Evolutionary conservation across 2,329 filamentous ascomycete genomes (phyloP).

Genomic region (Fusarium burgessii): DNA sequence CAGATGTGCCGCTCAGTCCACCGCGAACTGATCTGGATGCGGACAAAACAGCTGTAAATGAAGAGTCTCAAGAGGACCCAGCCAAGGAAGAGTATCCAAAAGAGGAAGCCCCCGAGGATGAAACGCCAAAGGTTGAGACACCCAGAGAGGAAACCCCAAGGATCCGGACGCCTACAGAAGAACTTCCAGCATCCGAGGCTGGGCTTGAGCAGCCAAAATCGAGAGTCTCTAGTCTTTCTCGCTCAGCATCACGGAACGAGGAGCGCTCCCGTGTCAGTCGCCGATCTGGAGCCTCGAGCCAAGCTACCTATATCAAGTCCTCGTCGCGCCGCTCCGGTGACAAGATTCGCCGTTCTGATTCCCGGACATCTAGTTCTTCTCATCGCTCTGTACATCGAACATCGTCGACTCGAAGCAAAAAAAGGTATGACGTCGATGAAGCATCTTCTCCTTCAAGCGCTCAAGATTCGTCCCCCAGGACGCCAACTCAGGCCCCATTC

Average conservation of each 20-base stretch:
- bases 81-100: slow-evolving; percentile 46
- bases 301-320: slow-evolving; percentile 65
- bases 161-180: slow-evolving; percentile 36
- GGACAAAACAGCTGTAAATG: slow-evolving; percentile 50
- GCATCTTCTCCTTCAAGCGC: slow-evolving; percentile 60
- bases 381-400: slow-evolving; percentile 53
- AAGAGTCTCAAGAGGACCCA: slow-evolving; percentile 49
- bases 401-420: slow-evolving; percentile 53
- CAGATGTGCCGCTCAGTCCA: slow-evolving; percentile 68
- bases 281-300: slow-evolving; percentile 68
- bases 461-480: slow-evolving; percentile 70
- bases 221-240: slow-evolving; percentile 57
- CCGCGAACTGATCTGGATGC: slow-evolving; percentile 72
- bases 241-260: slow-evolving; percentile 60
- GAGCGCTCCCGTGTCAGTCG: slow-evolving; percentile 65
- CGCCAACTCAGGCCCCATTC: slow-evolving; percentile 68
- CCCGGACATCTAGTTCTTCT: slow-evolving; percentile 51
- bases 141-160: slow-evolving; percentile 17
- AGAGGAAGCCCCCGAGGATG: slow-evolving; percentile 41
- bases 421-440: slow-evolving; percentile 56
- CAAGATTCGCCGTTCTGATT: slow-evolving; percentile 51
- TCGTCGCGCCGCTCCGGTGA: slow-evolving; percentile 51
- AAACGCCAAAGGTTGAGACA: slow-evolving; percentile 41
- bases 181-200: slow-evolving; percentile 46
- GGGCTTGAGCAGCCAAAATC: slow-evolving; percentile 55